Evolutionary conservation across 176 grass and related monocot genomes (phyloP), one percentile per base, ranked within the genome.

Genomic region (Typha latifolia): DNA sequence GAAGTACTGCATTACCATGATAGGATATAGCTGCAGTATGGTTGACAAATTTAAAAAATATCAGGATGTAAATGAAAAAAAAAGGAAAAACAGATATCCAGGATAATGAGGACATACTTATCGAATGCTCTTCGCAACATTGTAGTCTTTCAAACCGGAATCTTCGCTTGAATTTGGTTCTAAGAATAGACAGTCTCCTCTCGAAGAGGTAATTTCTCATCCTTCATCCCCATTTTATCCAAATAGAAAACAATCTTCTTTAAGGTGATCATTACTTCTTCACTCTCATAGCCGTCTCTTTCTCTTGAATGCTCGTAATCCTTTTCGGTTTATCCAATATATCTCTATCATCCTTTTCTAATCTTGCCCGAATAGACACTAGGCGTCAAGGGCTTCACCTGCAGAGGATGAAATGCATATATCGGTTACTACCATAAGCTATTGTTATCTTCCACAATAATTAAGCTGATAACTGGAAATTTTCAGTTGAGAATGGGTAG

Each of bases 321-420:
- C 73, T 82, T 76, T 62, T 62, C 18, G 72, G 62, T 32, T 62
- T 82, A 18, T 50, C 11, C 37, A 77, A 52, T 20, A 82, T 59
- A 32, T 62, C 62, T 32, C n/a, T 50, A 50, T 77, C 37, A 62
- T 72, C 62, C 55, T 50, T 72, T 48, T 48, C 62, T 12, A 77
- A 52, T 62, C 63, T 66, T 22, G 68, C 74, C 62, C 72, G 80
- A 37, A 82, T 77, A 18, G 73, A 71, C 11, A 70, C 50, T 61
- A 82, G 67, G 50, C 80, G 61, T 82, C 80, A 52, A 82, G 80
- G 14, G 62, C 80, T 76, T 82, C 80, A 62, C 80, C 80, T 82
- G 67, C 20, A 37, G 37, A 70, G 50, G 32, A 78, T 27, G 32
- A 6, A 51, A 70, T 49, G 47, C 13, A 27, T 10, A 64, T 32